Conservation (phyloP, 2,329 filamentous ascomycete genomes). For the Leptodontidium sp. region DNA sequence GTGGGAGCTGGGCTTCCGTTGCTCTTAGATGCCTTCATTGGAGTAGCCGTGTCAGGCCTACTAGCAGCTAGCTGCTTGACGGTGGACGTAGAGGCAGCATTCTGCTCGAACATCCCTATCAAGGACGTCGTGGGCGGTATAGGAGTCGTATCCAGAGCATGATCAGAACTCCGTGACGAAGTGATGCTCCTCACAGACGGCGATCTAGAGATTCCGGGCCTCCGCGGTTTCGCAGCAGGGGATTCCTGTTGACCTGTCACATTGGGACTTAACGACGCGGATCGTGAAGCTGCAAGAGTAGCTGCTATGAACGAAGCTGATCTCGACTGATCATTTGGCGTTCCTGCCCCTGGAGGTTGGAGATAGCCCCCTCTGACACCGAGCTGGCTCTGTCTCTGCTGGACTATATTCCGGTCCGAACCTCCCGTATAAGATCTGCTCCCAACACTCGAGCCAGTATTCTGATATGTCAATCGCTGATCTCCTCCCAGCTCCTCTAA, state of each 20-base stretch:
- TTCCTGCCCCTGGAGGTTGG: conserved; percentile 34
- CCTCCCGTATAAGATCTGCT: conserved; percentile 29
- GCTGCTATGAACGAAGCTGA: conserved; percentile 70
- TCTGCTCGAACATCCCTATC: conserved; percentile 74
- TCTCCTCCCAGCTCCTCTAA: conserved; percentile 38
- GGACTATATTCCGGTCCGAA: conserved; percentile 27
- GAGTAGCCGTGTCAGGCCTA: conserved; percentile 27
- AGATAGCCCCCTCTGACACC: conserved; percentile 32
- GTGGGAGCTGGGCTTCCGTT: conserved; percentile 6
- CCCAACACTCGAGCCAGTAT: conserved; percentile 36
- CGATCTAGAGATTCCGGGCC: conserved; percentile 22
- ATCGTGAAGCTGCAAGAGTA: conserved; percentile 67
- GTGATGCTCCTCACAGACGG: conserved; percentile 36
- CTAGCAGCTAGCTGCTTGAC: conserved; percentile 26
- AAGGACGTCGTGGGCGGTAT: conserved; percentile 70
- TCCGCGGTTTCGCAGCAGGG: conserved; percentile 19
- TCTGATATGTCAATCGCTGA: conserved; percentile 30
- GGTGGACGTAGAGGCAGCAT: conserved; percentile 35
- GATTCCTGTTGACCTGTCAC: conserved; percentile 44
- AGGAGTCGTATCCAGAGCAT: conserved; percentile 61
- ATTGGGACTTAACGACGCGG: conserved; percentile 60
- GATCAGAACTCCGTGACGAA: conserved; percentile 41
- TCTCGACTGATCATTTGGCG: conserved; percentile 44
- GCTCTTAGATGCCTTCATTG: conserved; percentile 29
- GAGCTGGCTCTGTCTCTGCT: conserved; percentile 30